Conservation (phyloP, 2,329 filamentous ascomycete species). For the Xylariaceae sp. region DNA sequence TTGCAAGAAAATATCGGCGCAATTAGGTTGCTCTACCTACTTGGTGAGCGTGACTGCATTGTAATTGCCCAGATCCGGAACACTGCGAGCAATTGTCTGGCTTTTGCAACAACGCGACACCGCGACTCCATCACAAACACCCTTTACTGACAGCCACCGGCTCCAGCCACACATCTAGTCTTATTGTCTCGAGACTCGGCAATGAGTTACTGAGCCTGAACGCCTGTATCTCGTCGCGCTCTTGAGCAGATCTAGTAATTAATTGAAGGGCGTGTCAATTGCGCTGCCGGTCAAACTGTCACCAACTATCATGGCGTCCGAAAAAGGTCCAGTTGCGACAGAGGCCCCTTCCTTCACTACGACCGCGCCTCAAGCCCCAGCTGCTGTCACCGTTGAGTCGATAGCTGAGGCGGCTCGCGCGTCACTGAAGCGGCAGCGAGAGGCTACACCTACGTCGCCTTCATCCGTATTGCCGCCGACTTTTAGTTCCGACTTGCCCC, state of each 20-base stretch:
- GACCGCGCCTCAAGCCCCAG: constrained; percentile 32
- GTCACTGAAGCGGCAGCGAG: constrained; percentile 44
- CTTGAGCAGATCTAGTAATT: constrained; percentile 21
- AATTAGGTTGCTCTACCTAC: not conserved
- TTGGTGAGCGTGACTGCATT: not conserved
- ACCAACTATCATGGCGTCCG: constrained; percentile 45
- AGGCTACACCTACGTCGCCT: constrained; percentile 40
- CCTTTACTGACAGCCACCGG: constrained; percentile 31
- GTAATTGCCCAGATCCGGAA: constrained; percentile 4
- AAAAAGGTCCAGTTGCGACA: constrained; percentile 47
- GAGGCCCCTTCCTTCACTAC: constrained; percentile 41
- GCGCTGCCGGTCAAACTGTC: constrained; percentile 19
- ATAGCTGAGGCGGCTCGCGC: constrained; percentile 36
- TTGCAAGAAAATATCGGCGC: constrained; percentile 1
- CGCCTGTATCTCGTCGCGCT: constrained; percentile 22
- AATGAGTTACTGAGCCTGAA: constrained; percentile 32
- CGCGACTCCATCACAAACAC: constrained; percentile 30
- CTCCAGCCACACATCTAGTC: constrained; percentile 34
- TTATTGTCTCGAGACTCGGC: constrained; percentile 28
- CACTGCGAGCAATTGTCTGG: not conserved
- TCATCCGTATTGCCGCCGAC: constrained; percentile 29
- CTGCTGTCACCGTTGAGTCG: constrained; percentile 37
- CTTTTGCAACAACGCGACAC: constrained; percentile 14
- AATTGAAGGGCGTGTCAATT: constrained; percentile 25
- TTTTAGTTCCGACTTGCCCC: constrained; percentile 40